phyloP scores from a whole-genome alignment of 331 rosid species.

The Spiraea crenata region DNA sequence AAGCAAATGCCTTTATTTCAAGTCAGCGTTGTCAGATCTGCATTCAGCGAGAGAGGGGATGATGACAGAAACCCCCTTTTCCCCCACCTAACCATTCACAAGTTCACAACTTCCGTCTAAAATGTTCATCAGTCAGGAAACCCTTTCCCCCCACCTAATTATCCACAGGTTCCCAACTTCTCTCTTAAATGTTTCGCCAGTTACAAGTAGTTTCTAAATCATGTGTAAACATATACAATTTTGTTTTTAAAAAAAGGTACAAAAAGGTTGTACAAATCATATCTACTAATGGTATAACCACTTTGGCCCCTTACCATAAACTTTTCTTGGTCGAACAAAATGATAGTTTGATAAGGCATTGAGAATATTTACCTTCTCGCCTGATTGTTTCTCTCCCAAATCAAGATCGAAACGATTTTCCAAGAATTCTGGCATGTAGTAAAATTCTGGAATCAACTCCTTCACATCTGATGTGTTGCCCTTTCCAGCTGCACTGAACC shows the following conservation, averaged over 20 bases:
- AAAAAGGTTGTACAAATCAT: background rate
- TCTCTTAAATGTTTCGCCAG: background rate
- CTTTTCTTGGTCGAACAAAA: background rate
- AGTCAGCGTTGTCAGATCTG: slow-evolving; percentile 1
- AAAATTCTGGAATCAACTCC: slow-evolving; percentile 98
- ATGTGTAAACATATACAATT: background rate
- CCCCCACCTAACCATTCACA: background rate
- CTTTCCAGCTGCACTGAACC: slow-evolving; percentile 98
- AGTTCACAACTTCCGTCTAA: background rate
- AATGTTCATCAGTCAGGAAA: background rate
- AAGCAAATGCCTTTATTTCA: background rate
- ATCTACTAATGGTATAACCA: background rate
- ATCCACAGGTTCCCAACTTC: background rate
- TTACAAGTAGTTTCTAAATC: background rate
- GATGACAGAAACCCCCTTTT: background rate
- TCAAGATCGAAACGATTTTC: slow-evolving; percentile 88
- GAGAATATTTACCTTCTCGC: slow-evolving; percentile 76
- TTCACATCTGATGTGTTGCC: slow-evolving; percentile 99
- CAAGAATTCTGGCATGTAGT: slow-evolving; percentile 92
- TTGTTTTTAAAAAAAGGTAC: background rate
- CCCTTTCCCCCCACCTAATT: background rate
- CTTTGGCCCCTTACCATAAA: slow-evolving; percentile 20
- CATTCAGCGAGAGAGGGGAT: background rate
- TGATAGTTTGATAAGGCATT: background rate
- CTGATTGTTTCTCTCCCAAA: slow-evolving; percentile 99